These are phyloP conservation scores for Funneliformis caledonium DNA, from an alignment of 371 early-diverging fungal species.

Conservation along the genomic window DNA sequence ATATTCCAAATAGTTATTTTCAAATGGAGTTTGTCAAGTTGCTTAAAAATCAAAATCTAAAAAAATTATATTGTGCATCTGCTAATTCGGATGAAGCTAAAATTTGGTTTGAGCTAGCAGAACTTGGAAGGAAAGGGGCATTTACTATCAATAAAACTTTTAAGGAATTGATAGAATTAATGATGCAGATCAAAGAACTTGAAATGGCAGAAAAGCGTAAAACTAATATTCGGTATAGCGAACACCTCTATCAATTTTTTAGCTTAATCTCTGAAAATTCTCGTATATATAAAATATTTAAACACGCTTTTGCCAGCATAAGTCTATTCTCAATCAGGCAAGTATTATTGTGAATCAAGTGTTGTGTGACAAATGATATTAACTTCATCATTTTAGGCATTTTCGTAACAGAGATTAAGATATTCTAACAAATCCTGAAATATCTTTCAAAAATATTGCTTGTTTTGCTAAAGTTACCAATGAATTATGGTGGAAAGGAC, in stretches of 20 bases:
- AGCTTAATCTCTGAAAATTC: conserved; percentile 5
- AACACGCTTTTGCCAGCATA: neutral
- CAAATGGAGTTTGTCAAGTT: no score
- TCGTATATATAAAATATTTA: neutral
- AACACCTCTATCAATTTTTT: neutral
- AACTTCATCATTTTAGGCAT: neutral
- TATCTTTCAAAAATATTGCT: no score
- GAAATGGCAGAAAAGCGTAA: neutral
- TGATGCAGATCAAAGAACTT: neutral
- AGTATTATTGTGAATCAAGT: neutral
- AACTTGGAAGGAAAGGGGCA: no score
- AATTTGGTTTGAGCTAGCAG: no score
- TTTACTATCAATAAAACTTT: neutral
- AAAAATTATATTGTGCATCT: no score
- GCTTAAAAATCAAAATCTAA: no score
- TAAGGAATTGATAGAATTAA: neutral
- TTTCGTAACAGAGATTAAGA: neutral
- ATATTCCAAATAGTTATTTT: no score
- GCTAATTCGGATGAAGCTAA: no score
- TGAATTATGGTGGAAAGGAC: no score
- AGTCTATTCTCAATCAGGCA: neutral
- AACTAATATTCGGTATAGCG: neutral
- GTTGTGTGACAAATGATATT: neutral
- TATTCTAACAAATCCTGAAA: no score
- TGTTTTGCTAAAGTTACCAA: no score